Base-by-base conservation (phyloP, 1,284 basidiomycete species). In the Melampsora americana region DNA sequence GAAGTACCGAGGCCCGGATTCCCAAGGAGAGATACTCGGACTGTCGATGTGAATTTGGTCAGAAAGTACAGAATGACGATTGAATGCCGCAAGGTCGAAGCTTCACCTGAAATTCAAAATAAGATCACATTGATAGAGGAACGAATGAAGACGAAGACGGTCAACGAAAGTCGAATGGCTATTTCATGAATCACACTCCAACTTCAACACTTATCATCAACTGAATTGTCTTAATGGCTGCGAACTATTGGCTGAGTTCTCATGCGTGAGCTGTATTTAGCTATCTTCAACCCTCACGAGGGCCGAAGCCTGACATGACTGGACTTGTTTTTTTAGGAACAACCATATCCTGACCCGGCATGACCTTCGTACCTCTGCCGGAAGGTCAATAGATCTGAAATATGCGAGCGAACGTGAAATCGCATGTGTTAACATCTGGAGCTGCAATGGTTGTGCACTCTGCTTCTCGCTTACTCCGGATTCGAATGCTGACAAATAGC, bases 161-260 rank as follows among this genome's bases (percentile, higher is more conserved):
- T 42, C 39, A 42, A 42, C 39, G 11, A 11, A 42, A 7, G 12
- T 42, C 39, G 11, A 42, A 9, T 42, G 39, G 39, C 39, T 42
- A 42, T 42, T 12, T 42, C 39, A 5, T 42, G 39, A 42, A 4
- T 35, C 5, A 42, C 1, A 5, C 4, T 12, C 1, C 39, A 42
- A 42, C 39, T 42, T 42, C 39, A 42, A 3, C 4, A 12, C 39
- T 42, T 42, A 42, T 42, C 39, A 42, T 5, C 4, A 42, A 42
- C 39, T 42, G 39, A 42, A 42, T 42, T 42, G 30, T 32, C 20
- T 35, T n/a, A 26, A 81, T 81, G 81, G 80, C 81, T 32, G 79
- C 80, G 69, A 81, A 81, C 72, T 81, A 80, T 70, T 81, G 81
- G 81, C 77, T 78, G 9, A 80, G 80, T 20, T 79, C 80, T 23